These are phyloP conservation scores for Termitomyces eurrhizus DNA, from an alignment of 768 basidiomycete genomes.

Conservation along the genomic window DNA sequence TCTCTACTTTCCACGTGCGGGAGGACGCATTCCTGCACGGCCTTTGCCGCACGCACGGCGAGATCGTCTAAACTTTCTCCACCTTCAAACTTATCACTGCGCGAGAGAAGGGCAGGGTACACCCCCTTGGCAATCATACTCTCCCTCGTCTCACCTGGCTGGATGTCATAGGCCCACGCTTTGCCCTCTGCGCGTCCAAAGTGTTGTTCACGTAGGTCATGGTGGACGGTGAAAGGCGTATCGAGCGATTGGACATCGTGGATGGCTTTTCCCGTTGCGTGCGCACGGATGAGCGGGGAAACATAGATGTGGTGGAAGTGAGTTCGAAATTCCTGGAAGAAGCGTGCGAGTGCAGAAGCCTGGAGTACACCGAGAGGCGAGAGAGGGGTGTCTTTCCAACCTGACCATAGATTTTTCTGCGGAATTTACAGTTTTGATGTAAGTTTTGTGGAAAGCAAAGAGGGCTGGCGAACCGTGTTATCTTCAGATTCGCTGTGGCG, in stretches of 20 bases:
- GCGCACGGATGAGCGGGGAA: conserved; percentile 64
- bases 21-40: conserved; percentile 51
- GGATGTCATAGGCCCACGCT: conserved; percentile 37
- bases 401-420: conserved; percentile 58
- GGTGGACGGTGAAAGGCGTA: conserved; percentile 49
- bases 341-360: conserved; percentile 57
- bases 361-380: conserved; percentile 63
- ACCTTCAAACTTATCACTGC: conserved; percentile 55
- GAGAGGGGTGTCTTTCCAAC: conserved; percentile 74
- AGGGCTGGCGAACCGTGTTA: neutral
- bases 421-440: neutral
- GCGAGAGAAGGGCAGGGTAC: conserved; percentile 48
- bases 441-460: too few species aligned
- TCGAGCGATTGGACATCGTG: conserved; percentile 47
- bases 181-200: conserved; percentile 73
- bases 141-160: conserved; percentile 29
- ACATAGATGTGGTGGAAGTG: conserved; percentile 57
- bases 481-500: conserved; percentile 10
- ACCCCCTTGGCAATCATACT: conserved; percentile 46
- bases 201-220: conserved; percentile 62
- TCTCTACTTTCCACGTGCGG: conserved; percentile 47
- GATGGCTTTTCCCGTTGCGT: conserved; percentile 56
- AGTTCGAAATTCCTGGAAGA: conserved; percentile 36
- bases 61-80: conserved; percentile 70
- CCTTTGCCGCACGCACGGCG: conserved; percentile 46